phyloP scores from a whole-genome alignment of 805 yeast genomes.

The Saccharomycopsis babjevae region DNA sequence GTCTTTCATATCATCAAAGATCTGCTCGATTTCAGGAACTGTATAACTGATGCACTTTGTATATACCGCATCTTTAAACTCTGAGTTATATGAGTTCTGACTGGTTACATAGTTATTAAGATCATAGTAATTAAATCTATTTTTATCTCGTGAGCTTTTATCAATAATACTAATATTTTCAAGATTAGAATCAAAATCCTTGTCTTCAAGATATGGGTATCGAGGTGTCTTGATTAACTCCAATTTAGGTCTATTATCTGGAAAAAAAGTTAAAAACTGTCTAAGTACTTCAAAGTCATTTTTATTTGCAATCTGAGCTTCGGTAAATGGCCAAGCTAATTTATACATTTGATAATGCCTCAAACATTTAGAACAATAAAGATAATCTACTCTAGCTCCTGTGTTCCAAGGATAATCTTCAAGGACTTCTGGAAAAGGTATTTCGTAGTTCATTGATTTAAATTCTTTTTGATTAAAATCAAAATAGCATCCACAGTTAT shows the following conservation, averaged over 20 bases:
- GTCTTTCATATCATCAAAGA: constrained; percentile 9
- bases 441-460: neutral
- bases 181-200: neutral
- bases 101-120: neutral
- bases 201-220: neutral
- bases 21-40: neutral
- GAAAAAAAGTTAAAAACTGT: constrained; percentile 15
- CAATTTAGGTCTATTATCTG: neutral
- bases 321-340: constrained; percentile 23
- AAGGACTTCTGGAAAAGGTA: neutral
- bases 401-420: neutral
- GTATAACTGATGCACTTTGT: neutral
- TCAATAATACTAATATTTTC: neutral
- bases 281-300: constrained; percentile 5
- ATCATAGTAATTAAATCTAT: constrained; percentile 2
- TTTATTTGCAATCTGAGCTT: neutral
- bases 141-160: neutral
- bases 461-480: constrained; percentile 1
- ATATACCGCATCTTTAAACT: neutral
- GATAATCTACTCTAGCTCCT: neutral
- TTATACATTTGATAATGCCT: constrained; percentile 23
- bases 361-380: constrained; percentile 24
- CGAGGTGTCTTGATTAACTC: neutral
- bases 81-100: neutral
- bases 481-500: constrained; percentile 25